Evolutionary conservation across 139 green algal genomes (phyloP), one percentile per base, ranked within the genome.

Genomic region (Chara braunii): DNA sequence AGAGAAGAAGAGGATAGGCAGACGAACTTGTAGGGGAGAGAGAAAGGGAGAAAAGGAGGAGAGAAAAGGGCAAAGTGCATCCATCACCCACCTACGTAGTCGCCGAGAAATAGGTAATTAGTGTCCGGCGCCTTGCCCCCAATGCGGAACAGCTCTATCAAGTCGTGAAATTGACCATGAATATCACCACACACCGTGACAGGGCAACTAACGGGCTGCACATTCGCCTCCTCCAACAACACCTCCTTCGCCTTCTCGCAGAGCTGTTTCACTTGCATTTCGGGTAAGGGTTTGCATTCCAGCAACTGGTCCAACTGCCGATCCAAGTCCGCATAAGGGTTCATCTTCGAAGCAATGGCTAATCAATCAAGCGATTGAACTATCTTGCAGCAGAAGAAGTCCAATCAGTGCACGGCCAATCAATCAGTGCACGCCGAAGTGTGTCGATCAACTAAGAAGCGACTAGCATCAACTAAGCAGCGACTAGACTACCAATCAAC

Each of bases 81-180:
- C n/a, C 18, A 18, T 31, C 59, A 66, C 59, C 35, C 32, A 68
- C 59, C 59, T 31, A 71, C 62, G 72, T 97, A 98, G 83, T 98
- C 92, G 0, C 92, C 92, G 89, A 99, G 95, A 77, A 99, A 97
- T 24, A 98, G 74, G 60, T 97, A 99, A 79, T 99, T 99, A 5
- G 93, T 99, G 74, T 99, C 91, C 0, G 93, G 93, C 30, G 66
- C 23, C 51, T 90, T 85, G 48, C 93, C 93, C 11, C 88, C 91
- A n/a, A 97, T 97, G 22, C 84, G 78, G 67, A 98, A 99, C 26
- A 99, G 84, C 79, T 99, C 93, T 53, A 97, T 64, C 44, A 99
- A 69, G 75, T 99, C 93, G 42, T 95, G 85, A 69, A 97, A 98
- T 83, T 99, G 93, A 14, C 93, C 93, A 59, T 99, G 93, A 35